Percentiles rank a stretch among this genome's conserved stretches.
phyloP scores from a whole-genome alignment of 305 asterid species.

The Petunia hybrid region DNA sequence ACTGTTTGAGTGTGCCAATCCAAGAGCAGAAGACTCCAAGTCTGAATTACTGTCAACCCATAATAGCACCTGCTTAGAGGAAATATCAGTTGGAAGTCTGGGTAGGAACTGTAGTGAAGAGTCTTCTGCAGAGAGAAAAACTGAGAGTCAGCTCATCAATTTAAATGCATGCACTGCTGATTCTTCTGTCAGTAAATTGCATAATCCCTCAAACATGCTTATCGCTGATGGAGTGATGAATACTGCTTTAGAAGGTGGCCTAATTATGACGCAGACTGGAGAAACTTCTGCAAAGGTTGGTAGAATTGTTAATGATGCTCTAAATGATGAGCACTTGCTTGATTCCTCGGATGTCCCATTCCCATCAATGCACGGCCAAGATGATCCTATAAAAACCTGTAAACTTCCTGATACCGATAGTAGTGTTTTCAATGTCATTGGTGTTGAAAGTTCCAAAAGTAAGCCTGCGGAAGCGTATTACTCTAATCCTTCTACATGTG shows the following conservation, averaged over 20 bases:
- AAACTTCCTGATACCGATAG: constrained; percentile 18
- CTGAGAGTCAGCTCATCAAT: background rate
- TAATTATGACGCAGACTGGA: constrained; percentile 34
- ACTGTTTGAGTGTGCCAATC: constrained; percentile 30
- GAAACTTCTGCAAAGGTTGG: constrained; percentile 39
- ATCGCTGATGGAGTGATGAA: constrained; percentile 31
- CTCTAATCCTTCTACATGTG: constrained; percentile 34
- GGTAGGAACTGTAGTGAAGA: constrained; percentile 34
- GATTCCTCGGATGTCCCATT: constrained; percentile 31
- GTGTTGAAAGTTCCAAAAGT: constrained; percentile 42
- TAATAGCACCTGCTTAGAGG: constrained; percentile 43
- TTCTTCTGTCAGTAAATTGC: no score
- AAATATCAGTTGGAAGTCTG: constrained; percentile 23
- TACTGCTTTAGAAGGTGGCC: constrained; percentile 27
- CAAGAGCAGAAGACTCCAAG: constrained; percentile 36
- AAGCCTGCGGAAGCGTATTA: constrained; percentile 36
- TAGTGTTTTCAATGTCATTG: constrained; percentile 37
- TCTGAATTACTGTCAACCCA: constrained; percentile 34
- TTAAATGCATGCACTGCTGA: no score
- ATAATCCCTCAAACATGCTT: background rate
- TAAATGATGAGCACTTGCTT: background rate
- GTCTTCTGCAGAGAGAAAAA: constrained; percentile 36
- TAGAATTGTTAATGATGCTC: background rate
- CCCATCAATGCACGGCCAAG: constrained; percentile 35
- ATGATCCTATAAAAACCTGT: constrained; percentile 37